Conservation (phyloP, 495 filamentous ascomycete species). For the Aspergillus saccharolyticus region DNA sequence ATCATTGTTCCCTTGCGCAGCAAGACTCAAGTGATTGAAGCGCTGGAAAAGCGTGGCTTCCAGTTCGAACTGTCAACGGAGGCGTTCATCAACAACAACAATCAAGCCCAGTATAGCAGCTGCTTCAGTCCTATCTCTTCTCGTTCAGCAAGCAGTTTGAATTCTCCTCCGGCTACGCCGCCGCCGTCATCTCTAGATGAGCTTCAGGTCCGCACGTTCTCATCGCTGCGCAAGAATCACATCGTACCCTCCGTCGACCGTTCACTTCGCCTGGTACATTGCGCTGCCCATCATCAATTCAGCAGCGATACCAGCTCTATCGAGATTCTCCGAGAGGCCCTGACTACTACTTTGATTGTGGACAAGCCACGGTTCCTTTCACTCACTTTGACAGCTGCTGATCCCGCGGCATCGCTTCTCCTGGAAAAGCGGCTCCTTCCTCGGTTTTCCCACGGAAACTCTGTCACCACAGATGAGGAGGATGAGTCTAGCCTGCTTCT, state of each 20-base stretch:
- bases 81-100: slow-evolving; percentile 58
- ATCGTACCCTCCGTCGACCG: slow-evolving; percentile 68
- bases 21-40: slow-evolving; percentile 65
- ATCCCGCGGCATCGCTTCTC: slow-evolving; percentile 73
- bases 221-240: slow-evolving; percentile 62
- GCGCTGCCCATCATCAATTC: slow-evolving; percentile 62
- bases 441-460: slow-evolving; percentile 44
- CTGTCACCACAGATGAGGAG: slow-evolving; percentile 40
- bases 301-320: slow-evolving; percentile 42
- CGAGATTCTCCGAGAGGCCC: slow-evolving; percentile 40
- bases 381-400: slow-evolving; percentile 76
- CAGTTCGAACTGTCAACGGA: slow-evolving; percentile 70
- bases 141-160: slow-evolving; percentile 23
- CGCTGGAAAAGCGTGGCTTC: slow-evolving; percentile 77
- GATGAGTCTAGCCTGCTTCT: slow-evolving; percentile 55
- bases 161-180: slow-evolving; percentile 60
- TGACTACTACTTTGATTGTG: slow-evolving; percentile 50
- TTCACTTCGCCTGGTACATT: slow-evolving; percentile 71
- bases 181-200: slow-evolving; percentile 72
- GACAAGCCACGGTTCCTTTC: slow-evolving; percentile 75
- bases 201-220: slow-evolving; percentile 78
- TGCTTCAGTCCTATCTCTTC: slow-evolving; percentile 29
- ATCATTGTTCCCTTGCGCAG: slow-evolving; percentile 80
- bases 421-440: slow-evolving; percentile 69
- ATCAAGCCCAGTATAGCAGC: slow-evolving; percentile 17